phyloP scores from a whole-genome alignment of 2,329 filamentous ascomycete species.

The Penicillium sp. region DNA sequence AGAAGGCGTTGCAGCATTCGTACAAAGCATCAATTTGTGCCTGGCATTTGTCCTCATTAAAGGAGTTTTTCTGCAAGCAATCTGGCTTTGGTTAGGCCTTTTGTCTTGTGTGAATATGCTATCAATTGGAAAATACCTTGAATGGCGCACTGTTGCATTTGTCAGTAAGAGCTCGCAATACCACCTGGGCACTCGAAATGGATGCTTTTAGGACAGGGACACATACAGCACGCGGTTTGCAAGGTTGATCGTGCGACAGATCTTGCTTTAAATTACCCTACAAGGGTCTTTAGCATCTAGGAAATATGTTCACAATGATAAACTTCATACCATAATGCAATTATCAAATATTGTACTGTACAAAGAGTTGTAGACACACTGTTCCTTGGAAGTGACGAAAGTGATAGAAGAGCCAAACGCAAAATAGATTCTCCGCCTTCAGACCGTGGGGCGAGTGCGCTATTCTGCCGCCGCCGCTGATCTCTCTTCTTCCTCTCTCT shows the following conservation, averaged over 20 bases:
- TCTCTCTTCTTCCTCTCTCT: constrained; percentile 26
- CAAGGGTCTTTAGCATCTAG: constrained; percentile 10
- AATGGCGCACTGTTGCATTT: constrained; percentile 71
- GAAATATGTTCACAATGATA: not conserved
- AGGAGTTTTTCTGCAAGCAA: constrained; percentile 81
- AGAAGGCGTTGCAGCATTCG: constrained; percentile 89
- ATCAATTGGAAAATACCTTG: constrained; percentile 62
- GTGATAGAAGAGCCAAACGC: constrained; percentile 27
- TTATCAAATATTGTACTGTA: not conserved
- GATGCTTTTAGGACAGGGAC: not conserved
- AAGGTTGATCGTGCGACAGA: constrained; percentile 72
- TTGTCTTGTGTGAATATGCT: not conserved
- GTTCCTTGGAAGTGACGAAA: constrained; percentile 7
- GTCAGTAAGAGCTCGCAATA: constrained; percentile 19
- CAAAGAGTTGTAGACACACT: constrained; percentile 3
- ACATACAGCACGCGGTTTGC: constrained; percentile 79
- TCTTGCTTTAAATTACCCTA: constrained; percentile 62
- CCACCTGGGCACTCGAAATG: not conserved
- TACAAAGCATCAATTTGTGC: constrained; percentile 79
- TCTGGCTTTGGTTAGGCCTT: constrained; percentile 50
- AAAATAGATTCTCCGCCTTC: constrained; percentile 42
- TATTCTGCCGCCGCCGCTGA: constrained; percentile 34
- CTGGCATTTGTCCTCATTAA: constrained; percentile 81
- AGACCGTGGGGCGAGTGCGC: constrained; percentile 19
- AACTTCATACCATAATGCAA: constrained; percentile 14